Percentiles rank a stretch among this genome's conserved stretches.
phyloP scores from a whole-genome alignment of 768 basidiomycete species.

The Heimioporus sp. region DNA sequence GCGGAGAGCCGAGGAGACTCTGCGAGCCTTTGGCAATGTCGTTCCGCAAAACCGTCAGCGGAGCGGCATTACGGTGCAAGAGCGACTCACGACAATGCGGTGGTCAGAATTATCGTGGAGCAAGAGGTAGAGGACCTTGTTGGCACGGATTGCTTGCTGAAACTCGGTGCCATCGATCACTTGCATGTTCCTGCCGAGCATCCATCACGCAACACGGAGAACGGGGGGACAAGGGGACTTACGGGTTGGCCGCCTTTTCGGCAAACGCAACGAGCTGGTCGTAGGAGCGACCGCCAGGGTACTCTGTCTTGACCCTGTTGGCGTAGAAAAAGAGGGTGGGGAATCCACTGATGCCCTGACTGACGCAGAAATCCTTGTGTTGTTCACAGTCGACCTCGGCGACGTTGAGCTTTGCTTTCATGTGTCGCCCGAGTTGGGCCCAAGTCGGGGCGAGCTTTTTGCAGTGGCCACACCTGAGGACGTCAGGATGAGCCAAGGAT shows the following conservation, averaged over 20 bases:
- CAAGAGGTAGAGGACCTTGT: conserved; percentile 44
- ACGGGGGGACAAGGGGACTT: conserved; percentile 28
- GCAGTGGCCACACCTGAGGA: too few species aligned
- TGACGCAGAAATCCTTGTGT: conserved; percentile 61
- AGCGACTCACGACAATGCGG: conserved; percentile 34
- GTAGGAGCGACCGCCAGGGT: conserved; percentile 68
- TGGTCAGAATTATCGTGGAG: conserved; percentile 40
- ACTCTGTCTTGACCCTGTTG: conserved; percentile 64
- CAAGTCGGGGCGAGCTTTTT: conserved; percentile 84
- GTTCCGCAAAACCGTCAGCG: too few species aligned
- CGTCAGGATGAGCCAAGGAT: too few species aligned
- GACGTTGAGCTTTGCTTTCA: conserved; percentile 71
- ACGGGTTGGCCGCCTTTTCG: conserved; percentile 73
- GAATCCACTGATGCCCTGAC: conserved; percentile 72
- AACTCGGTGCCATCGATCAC: conserved; percentile 10
- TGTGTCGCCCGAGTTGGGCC: conserved; percentile 65
- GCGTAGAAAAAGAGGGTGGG: conserved; percentile 78
- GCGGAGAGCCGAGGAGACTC: conserved; percentile 46
- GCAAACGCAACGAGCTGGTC: conserved; percentile 72
- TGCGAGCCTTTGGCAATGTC: too few species aligned
- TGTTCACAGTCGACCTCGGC: conserved; percentile 91
- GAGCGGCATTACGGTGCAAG: too few species aligned
- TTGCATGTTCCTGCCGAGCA: conserved; percentile 19
- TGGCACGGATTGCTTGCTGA: conserved; percentile 9
- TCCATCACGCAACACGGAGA: neutral